Evolutionary conservation across 2,329 filamentous ascomycete species (phyloP).

Genomic region (Aspergillus niger): DNA sequence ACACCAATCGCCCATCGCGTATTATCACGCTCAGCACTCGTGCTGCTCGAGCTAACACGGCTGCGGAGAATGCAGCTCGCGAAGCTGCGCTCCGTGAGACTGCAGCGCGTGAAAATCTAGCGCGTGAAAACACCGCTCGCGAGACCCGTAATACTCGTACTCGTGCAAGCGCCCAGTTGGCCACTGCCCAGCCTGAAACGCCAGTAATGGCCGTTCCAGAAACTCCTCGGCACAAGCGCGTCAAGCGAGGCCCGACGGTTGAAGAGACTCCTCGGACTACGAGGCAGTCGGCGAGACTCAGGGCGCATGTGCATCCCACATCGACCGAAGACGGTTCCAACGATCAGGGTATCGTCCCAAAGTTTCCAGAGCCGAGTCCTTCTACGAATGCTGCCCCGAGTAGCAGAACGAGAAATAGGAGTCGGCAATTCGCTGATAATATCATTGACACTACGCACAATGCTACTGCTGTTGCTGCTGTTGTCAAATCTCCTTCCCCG

Average conservation of each 20-base stretch:
- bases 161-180: conserved; percentile 17
- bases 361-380: conserved; percentile 21
- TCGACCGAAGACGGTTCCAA: conserved; percentile 22
- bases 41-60: conserved; percentile 16
- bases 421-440: conserved; percentile 15
- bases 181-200: conserved; percentile 16
- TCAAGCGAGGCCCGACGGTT: conserved; percentile 31
- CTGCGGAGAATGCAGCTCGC: conserved; percentile 12
- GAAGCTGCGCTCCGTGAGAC: conserved; percentile 9
- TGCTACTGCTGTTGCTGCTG: neutral
- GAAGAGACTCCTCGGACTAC: conserved; percentile 38
- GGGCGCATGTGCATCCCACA: conserved; percentile 24
- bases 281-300: conserved; percentile 38
- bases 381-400: conserved; percentile 15
- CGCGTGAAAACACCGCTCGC: conserved; percentile 17
- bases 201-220: conserved; percentile 25
- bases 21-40: conserved; percentile 28
- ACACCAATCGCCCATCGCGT: conserved; percentile 23
- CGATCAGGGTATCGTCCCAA: conserved; percentile 9
- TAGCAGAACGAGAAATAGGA: conserved; percentile 21
- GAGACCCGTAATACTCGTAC: conserved; percentile 29
- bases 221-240: conserved; percentile 36
- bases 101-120: conserved; percentile 5
- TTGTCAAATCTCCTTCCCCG: conserved; percentile 19
- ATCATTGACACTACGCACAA: conserved; percentile 10